A percentile compares a stretch with the other conserved stretches of the same genome.
phyloP scores from a whole-genome alignment of 805 yeast genomes.

The Vanderwaltozyma polyspora region DNA sequence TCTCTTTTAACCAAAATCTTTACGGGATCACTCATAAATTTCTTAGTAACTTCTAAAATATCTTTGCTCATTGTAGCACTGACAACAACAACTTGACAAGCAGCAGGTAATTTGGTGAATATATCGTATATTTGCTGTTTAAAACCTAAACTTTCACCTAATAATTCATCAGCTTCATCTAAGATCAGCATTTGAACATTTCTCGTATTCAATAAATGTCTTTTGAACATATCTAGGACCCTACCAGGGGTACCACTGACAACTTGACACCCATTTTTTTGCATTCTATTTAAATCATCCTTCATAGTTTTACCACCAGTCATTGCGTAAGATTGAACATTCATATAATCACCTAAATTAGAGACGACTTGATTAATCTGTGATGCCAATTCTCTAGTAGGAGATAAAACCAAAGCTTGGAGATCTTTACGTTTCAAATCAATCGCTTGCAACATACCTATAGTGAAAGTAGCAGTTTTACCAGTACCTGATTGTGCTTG shows the following conservation, averaged over 20 bases:
- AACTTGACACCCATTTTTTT: conserved; percentile 69
- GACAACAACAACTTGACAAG: conserved; percentile 88
- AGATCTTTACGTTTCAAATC: conserved; percentile 62
- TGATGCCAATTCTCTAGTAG: conserved; percentile 91
- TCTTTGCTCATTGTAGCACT: conserved; percentile 92
- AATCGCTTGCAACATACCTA: conserved; percentile 80
- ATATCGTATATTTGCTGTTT: conserved; percentile 93
- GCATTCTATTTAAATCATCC: conserved; percentile 65
- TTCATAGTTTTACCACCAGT: conserved; percentile 86
- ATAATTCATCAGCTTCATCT: conserved; percentile 95
- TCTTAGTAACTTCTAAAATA: conserved; percentile 80
- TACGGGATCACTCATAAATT: conserved; percentile 91
- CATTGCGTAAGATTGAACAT: conserved; percentile 77
- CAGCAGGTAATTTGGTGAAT: conserved; percentile 75
- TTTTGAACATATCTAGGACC: conserved; percentile 79
- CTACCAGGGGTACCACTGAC: conserved; percentile 98
- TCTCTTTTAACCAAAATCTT: conserved; percentile 91
- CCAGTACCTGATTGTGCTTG: conserved; percentile 99
- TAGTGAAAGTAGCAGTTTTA: conserved; percentile 96
- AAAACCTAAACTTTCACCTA: conserved; percentile 79
- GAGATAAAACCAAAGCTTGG: conserved; percentile 86
- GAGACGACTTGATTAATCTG: conserved; percentile 86
- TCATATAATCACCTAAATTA: conserved; percentile 80
- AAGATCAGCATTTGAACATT: conserved; percentile 76
- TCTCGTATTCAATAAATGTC: conserved; percentile 64